Conservation (phyloP, 108 stramenopile genomes). For the Seminavis robusta region DNA sequence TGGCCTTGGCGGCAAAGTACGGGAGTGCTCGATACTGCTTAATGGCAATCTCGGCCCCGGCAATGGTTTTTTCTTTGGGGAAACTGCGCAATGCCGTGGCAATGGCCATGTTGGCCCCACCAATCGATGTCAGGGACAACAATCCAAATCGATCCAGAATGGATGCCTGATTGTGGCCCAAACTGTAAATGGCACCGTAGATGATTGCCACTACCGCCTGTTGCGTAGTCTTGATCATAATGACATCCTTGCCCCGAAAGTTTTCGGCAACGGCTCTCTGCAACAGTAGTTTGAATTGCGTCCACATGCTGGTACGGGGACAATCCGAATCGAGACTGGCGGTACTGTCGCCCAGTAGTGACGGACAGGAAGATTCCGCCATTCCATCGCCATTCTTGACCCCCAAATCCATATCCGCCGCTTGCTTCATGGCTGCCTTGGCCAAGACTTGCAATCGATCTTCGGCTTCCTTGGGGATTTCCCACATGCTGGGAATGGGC, state of each 20-base stretch:
- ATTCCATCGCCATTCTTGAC: not conserved
- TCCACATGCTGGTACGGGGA: constrained; percentile 54
- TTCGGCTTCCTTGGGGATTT: constrained; percentile 27
- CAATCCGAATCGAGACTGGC: not conserved
- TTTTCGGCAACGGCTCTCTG: constrained; percentile 59
- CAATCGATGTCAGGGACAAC: constrained; percentile 78
- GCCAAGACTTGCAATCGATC: constrained; percentile 31
- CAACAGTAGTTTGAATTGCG: constrained; percentile 70
- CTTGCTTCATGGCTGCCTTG: constrained; percentile 35
- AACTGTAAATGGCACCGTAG: constrained; percentile 80
- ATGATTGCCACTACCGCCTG: constrained; percentile 77
- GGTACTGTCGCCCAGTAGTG: not conserved
- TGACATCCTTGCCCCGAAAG: constrained; percentile 64
- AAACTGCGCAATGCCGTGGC: constrained; percentile 78
- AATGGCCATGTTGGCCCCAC: constrained; percentile 82
- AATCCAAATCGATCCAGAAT: constrained; percentile 87
- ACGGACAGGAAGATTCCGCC: too few species aligned
- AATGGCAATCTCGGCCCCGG: constrained; percentile 59
- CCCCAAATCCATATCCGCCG: constrained; percentile 30
- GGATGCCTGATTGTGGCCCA: constrained; percentile 72
- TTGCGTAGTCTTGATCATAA: constrained; percentile 75
- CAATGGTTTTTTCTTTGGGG: constrained; percentile 84
- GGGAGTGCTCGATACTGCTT: constrained; percentile 82
- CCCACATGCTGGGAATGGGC: constrained; percentile 19
- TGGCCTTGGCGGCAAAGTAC: constrained; percentile 90